Base-by-base conservation (phyloP, 1,284 basidiomycete species). In the Entoloma clypeatum region DNA sequence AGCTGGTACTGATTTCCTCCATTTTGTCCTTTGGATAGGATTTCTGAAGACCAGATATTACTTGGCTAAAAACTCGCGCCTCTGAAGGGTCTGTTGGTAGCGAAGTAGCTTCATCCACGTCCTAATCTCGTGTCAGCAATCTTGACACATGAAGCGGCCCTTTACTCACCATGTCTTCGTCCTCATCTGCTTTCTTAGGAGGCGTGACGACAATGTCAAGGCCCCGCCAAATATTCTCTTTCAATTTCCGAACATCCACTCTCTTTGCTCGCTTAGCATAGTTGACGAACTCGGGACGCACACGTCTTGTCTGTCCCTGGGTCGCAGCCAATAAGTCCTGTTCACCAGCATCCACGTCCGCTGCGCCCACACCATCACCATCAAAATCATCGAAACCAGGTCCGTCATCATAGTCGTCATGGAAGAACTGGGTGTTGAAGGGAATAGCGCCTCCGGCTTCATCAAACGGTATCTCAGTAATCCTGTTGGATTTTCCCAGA, bases 1-100 rank as follows among this genome's bases (percentile, higher is more conserved):
- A 99, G 48, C 92, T 96, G 7, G 96, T 99, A 61, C 92, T 96
- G 62, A 99, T 97, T 55, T 99, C 96, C 32, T 88, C 83, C 85
- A 99, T 88, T 71, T 94, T 96, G 31, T 97, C 92, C 47, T 73
- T 72, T 0, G 95, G 89, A 63, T 99, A 99, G 6, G 84, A 77
- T 37, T 70, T 74, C 50, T 88, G 81, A 25, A 99, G 72, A 11
- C 81, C 83, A 1, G 80, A 75, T 49, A 99, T 88, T 48, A 99
- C 92, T 36, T 77, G 75, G 39, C 84, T 79, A 62, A 99, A 96
- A 36, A 80, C 75, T 26, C 88, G 78, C n/a, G 77, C 74, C 41
- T 87, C 83, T 1, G 61, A 56, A 1, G 79, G 77, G 54, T 84
- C 76, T 2, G 81, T 82, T 2, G 72, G 65, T 5, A 60, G 48